Conservation (phyloP, 1,284 basidiomycete species). For the Uromyces viciae-fabae region DNA sequence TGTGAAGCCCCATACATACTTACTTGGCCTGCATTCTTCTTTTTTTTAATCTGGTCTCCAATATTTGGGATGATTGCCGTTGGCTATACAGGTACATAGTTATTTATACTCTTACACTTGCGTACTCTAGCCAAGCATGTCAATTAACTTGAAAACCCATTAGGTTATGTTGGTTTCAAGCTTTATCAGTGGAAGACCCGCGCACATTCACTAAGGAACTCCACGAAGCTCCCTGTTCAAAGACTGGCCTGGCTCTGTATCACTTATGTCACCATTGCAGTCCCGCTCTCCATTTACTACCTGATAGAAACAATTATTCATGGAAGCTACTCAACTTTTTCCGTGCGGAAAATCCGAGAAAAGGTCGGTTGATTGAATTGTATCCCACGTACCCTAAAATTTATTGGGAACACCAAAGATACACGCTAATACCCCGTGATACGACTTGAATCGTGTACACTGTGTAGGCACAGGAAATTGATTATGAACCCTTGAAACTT, state of each 20-base stretch:
- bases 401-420: too few species aligned
- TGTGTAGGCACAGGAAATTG: background rate
- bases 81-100: conserved; percentile 27
- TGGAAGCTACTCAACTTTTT: conserved; percentile 13
- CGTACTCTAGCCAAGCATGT: background rate
- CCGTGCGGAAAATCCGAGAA: conserved; percentile 9
- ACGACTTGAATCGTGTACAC: too few species aligned
- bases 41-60: conserved; percentile 41
- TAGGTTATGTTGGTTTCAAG: conserved; percentile 27
- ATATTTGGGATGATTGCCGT: conserved; percentile 33
- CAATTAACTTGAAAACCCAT: background rate
- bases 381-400: too few species aligned
- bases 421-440: too few species aligned
- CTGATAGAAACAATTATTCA: conserved; percentile 1
- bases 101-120: background rate
- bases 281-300: conserved; percentile 40
- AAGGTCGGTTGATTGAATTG: background rate
- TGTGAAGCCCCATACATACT: conserved; percentile 39
- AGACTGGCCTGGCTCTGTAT: conserved; percentile 43
- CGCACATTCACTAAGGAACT: background rate
- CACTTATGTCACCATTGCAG: conserved; percentile 25
- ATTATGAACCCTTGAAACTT: conserved; percentile 10
- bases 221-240: conserved; percentile 29
- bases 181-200: conserved; percentile 24
- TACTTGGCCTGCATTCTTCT: conserved; percentile 40